These are phyloP conservation scores for Pilaira anomala DNA, from an alignment of 192 early-diverging fungal genomes.

Conservation along the genomic window DNA sequence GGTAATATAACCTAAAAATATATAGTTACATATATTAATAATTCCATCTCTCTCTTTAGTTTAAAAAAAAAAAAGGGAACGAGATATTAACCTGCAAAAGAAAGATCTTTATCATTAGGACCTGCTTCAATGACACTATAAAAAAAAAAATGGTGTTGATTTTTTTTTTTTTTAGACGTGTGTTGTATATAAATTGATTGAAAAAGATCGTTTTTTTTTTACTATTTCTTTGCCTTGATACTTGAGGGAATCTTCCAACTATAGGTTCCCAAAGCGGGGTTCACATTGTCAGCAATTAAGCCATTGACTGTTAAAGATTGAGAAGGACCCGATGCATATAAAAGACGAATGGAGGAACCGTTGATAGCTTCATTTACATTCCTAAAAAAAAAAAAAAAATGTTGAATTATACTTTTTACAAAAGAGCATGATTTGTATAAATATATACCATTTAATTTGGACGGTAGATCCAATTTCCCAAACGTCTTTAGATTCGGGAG, in stretches of 20 bases:
- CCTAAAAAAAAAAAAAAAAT: conserved; percentile 3
- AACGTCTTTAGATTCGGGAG: conserved; percentile 1
- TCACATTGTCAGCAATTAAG: conserved; percentile 9
- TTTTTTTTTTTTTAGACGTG: no score
- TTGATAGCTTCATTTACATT: neutral
- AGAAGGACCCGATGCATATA: conserved; percentile 6
- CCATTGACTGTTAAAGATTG: conserved; percentile 1
- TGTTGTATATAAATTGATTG: neutral
- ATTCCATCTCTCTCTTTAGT: no score
- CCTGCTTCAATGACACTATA: conserved; percentile 17
- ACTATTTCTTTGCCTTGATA: conserved; percentile 18
- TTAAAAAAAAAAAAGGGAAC: conserved; percentile 3
- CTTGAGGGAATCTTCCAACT: conserved; percentile 2
- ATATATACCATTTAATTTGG: conserved; percentile 18
- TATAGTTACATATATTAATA: neutral
- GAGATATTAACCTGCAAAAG: conserved; percentile 23
- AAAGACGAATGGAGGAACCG: neutral
- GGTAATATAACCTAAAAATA: conserved; percentile 12
- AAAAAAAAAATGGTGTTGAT: neutral
- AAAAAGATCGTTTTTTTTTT: conserved; percentile 1
- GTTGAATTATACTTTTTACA: conserved; percentile 9
- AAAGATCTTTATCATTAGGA: conserved; percentile 7
- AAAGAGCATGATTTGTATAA: neutral
- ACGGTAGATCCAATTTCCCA: conserved; percentile 16
- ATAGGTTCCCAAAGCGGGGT: neutral